phyloP scores from a whole-genome alignment of 2,329 filamentous ascomycete species.

The Pseudocercospora musae region DNA sequence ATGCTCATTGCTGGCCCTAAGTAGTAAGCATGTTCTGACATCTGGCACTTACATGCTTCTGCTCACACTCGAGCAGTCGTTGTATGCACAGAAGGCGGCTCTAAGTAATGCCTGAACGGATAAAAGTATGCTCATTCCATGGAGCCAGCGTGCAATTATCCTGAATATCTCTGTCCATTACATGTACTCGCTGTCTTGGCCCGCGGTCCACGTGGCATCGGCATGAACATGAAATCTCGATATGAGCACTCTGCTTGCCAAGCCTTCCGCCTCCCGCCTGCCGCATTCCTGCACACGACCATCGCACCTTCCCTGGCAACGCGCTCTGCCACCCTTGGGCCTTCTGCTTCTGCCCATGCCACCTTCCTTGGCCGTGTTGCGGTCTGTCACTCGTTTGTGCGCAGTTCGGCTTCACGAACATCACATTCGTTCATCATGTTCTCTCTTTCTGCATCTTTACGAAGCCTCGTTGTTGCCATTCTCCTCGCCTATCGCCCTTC shows the following conservation, averaged over 20 bases:
- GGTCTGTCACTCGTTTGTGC: slow-evolving; percentile 8
- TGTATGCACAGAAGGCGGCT: background rate
- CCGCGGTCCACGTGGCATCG: background rate
- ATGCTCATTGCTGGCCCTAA: too few relatives aligned
- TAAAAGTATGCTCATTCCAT: too few relatives aligned
- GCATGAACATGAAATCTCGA: background rate
- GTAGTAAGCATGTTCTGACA: too few relatives aligned
- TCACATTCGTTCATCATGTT: slow-evolving; percentile 7
- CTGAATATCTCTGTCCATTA: too few relatives aligned
- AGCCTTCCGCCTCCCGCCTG: background rate
- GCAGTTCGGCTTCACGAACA: background rate
- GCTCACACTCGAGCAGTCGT: background rate
- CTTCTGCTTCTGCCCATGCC: background rate
- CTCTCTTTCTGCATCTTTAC: slow-evolving; percentile 8
- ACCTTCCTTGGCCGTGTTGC: background rate
- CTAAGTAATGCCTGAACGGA: background rate
- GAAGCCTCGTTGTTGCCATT: slow-evolving; percentile 13
- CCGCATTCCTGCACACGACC: slow-evolving; percentile 10
- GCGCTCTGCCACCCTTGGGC: background rate
- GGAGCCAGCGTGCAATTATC: too few relatives aligned
- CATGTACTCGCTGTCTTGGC: background rate
- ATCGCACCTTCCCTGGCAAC: slow-evolving; percentile 2
- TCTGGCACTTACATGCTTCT: background rate
- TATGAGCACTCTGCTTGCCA: background rate
- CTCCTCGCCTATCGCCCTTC: slow-evolving; percentile 6